Base-by-base conservation (phyloP, 1,139 yeast species). In the Yamadazyma conglobata region DNA sequence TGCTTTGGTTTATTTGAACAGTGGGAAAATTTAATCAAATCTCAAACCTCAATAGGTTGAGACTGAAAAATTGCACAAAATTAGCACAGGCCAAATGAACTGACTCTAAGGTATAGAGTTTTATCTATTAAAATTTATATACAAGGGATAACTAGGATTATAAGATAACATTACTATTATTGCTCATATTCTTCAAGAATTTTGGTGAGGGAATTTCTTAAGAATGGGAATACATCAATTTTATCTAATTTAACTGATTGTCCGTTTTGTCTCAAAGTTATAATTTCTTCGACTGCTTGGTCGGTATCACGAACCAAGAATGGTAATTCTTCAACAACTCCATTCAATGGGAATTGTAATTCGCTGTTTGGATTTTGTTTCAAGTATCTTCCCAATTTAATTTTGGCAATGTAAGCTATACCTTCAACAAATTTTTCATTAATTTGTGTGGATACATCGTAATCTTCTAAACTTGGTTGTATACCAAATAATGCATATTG, bases 401-500 rank as follows among this genome's bases (percentile, higher is more conserved):
- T 58, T 45, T 74, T 65, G 19, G 94, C 85, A 22, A 85, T 72
- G 39, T 63, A 76, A 40, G 73, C 64, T 30, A 88, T 62, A 16
- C 96, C 96, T 33, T 73, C 65, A 10, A 83, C 73, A 39, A 83
- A 81, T 29, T 55, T 56, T 20, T 48, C 60, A 38, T 68, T 65
- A 34, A 79, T 70, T 44, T 79, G 83, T n/a, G 79, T 75, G 4
- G 48, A 49, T 34, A 58, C 43, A 30, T 62, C 50, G 33, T 56
- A 58, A 43, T 77, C 79, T 24, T 56, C 52, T 22, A 70, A 54
- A 25, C 59, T 64, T 1, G 79, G 73, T 36, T 64, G 73, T 34
- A 87, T 82, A 14, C 96, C 96, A 52, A 79, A 88, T 21, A 87
- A 59, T 0, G 95, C 89, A 47, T 71, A 77, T 54, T 85, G 94